Evolutionary conservation across 192 early-diverging fungal species (phyloP).

Genomic region (Coemansia guatemalensis): DNA sequence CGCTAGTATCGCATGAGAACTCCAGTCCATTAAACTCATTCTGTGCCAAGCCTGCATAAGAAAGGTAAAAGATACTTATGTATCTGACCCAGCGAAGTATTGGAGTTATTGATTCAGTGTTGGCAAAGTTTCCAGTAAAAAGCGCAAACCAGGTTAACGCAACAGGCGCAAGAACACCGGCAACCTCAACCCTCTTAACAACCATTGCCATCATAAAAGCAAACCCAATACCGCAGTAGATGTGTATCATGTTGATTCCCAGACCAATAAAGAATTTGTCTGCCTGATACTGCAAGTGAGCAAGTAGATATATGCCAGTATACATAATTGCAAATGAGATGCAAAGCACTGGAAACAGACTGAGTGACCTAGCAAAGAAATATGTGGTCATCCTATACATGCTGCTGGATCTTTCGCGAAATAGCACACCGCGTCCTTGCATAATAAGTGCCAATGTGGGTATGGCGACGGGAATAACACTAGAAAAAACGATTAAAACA

Average conservation of each 20-base stretch:
- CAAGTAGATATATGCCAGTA: constrained; percentile 30
- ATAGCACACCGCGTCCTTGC: constrained; percentile 42
- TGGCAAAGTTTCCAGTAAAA: constrained; percentile 43
- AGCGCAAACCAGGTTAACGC: constrained; percentile 23
- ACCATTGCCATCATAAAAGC: constrained; percentile 31
- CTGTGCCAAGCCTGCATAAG: constrained; percentile 34
- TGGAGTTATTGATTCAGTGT: constrained; percentile 35
- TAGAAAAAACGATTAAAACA: constrained; percentile 42
- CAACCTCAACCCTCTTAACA: constrained; percentile 23
- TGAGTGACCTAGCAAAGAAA: constrained; percentile 60
- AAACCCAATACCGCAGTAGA: constrained; percentile 27
- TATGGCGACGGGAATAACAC: constrained; percentile 56
- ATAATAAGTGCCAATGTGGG: constrained; percentile 47
- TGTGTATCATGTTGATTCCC: constrained; percentile 18
- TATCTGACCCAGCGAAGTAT: constrained; percentile 48
- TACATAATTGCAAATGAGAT: constrained; percentile 27
- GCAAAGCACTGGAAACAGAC: constrained; percentile 40
- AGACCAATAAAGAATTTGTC: constrained; percentile 37
- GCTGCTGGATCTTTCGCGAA: constrained; percentile 61
- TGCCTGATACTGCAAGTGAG: constrained; percentile 31
- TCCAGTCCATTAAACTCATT: constrained; percentile 46
- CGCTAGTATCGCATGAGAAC: constrained; percentile 19
- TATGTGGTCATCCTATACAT: too few species aligned
- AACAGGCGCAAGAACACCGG: constrained; percentile 30
- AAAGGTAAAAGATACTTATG: constrained; percentile 31